These are phyloP conservation scores for Coleophoma eucalyptorum DNA, from an alignment of 2,329 filamentous ascomycete genomes.

Conservation along the genomic window DNA sequence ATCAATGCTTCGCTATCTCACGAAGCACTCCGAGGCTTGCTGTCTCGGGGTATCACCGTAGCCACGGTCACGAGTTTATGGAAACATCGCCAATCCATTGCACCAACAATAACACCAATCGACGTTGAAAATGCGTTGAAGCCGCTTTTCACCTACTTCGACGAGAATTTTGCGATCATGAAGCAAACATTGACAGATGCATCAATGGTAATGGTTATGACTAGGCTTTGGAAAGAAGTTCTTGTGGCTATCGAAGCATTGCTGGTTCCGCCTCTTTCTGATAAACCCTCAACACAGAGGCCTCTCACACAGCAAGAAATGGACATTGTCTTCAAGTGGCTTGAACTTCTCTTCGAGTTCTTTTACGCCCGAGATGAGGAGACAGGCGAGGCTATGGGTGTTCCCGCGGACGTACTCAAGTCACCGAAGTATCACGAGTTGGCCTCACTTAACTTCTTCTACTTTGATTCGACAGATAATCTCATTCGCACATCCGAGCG, in stretches of 20 bases:
- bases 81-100: conserved; percentile 54
- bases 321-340: conserved; percentile 93
- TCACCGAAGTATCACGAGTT: conserved; percentile 98
- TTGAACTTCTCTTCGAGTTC: conserved; percentile 86
- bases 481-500: conserved; percentile 93
- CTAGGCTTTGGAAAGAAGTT: conserved; percentile 95
- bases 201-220: conserved; percentile 99
- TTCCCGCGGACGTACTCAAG: conserved; percentile 87
- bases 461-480: conserved; percentile 88
- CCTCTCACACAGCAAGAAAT: conserved; percentile 83
- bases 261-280: conserved; percentile 88
- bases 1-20: conserved; percentile 86
- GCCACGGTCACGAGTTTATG: conserved; percentile 70
- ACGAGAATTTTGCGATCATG: conserved; percentile 99
- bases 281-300: conserved; percentile 85
- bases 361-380: conserved; percentile 91
- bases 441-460: conserved; percentile 96
- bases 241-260: conserved; percentile 86
- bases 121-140: conserved; percentile 80
- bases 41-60: conserved; percentile 67
- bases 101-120: conserved; percentile 58
- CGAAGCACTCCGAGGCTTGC: conserved; percentile 70
- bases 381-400: conserved; percentile 77
- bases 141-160: conserved; percentile 88
- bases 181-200: conserved; percentile 91